These are phyloP conservation scores for Leccinellum albellum DNA, from an alignment of 768 basidiomycete species.

Conservation along the genomic window DNA sequence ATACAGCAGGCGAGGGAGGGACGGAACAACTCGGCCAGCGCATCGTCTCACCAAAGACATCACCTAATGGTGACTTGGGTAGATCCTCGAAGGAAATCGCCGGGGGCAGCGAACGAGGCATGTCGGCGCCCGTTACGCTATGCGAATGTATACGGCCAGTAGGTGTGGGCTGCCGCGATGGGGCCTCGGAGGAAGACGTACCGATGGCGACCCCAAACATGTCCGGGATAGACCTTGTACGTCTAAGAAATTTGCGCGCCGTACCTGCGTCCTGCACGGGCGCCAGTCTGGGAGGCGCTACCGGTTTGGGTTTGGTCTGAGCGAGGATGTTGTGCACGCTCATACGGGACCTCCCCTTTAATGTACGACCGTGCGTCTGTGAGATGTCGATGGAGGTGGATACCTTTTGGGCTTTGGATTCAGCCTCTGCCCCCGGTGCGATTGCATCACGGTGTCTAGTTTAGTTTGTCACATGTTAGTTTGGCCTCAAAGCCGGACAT, in stretches of 20 bases:
- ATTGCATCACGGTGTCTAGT: conserved; percentile 56
- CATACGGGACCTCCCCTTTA: conserved; percentile 59
- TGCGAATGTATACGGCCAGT: conserved; percentile 69
- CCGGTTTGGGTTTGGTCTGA: conserved; percentile 48
- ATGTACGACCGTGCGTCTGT: conserved; percentile 31
- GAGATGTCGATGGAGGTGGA: conserved; percentile 34
- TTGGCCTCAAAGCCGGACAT: not conserved
- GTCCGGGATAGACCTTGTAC: conserved; percentile 74
- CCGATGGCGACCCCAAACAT: conserved; percentile 28
- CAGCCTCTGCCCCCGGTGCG: conserved; percentile 58
- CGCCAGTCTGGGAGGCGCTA: conserved; percentile 19
- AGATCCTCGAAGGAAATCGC: conserved; percentile 23
- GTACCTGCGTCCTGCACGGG: conserved; percentile 30
- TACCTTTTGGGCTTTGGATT: conserved; percentile 34
- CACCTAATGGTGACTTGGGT: conserved; percentile 33
- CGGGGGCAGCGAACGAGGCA: conserved; percentile 39
- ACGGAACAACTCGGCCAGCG: conserved; percentile 44
- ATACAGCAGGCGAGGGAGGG: conserved; percentile 34
- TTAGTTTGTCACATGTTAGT: not conserved
- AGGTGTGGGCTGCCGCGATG: conserved; percentile 27
- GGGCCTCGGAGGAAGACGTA: conserved; percentile 30
- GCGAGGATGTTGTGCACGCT: conserved; percentile 60
- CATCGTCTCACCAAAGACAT: conserved; percentile 67
- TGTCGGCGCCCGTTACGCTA: conserved; percentile 71
- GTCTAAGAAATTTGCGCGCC: conserved; percentile 55